phyloP scores from a whole-genome alignment of 768 basidiomycete species.

The Mycena rebaudengoi region DNA sequence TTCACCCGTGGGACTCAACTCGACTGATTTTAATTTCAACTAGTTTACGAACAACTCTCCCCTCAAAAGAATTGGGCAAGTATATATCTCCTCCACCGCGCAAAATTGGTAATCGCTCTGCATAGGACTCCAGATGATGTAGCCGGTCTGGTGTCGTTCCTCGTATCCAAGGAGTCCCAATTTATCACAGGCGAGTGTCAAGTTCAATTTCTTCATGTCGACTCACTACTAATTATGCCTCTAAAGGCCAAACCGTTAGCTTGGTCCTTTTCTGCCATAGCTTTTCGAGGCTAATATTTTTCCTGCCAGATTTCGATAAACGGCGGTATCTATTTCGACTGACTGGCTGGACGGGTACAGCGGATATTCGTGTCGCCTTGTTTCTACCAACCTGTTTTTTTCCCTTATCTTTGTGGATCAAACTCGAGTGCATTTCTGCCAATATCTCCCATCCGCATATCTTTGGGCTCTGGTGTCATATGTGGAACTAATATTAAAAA shows the following conservation, averaged over 20 bases:
- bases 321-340: conserved; percentile 16
- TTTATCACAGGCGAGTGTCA: conserved; percentile 36
- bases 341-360: too few relatives aligned
- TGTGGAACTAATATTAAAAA: too few relatives aligned
- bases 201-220: background rate
- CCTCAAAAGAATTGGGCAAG: background rate
- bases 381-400: too few relatives aligned
- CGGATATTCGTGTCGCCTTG: too few relatives aligned
- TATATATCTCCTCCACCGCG: background rate
- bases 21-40: too few relatives aligned
- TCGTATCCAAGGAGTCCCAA: conserved; percentile 36
- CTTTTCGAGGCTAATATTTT: background rate
- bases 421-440: too few relatives aligned
- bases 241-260: conserved; percentile 21
- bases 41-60: too few relatives aligned
- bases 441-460: too few relatives aligned
- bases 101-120: background rate
- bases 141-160: conserved; percentile 36
- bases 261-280: background rate
- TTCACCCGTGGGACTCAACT: too few relatives aligned
- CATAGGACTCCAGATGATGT: conserved; percentile 28
- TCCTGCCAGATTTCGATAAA: conserved; percentile 13
- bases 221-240: background rate
- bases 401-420: too few relatives aligned
- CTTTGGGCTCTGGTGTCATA: too few relatives aligned